phyloP scores from a whole-genome alignment of 83 land plant species.

The Larix sibirica region DNA sequence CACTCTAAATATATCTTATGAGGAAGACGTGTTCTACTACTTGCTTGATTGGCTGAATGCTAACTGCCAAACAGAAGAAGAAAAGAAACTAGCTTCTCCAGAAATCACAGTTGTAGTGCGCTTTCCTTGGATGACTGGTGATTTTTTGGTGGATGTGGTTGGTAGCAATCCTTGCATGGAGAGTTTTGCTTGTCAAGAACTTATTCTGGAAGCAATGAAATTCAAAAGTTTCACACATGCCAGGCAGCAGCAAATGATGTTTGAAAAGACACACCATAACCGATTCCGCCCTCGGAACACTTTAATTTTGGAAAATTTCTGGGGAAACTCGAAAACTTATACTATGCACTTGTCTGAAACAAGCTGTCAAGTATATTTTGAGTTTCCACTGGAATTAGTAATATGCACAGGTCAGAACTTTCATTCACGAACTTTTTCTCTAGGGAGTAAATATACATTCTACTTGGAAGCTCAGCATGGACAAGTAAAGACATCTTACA shows the following conservation, averaged over 20 bases:
- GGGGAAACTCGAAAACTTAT: conserved; percentile 47
- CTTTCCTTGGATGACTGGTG: conserved; percentile 50
- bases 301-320: conserved; percentile 39
- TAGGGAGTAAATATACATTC: conserved; percentile 31
- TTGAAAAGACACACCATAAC: conserved; percentile 39
- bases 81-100: conserved; percentile 24
- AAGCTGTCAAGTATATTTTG: conserved; percentile 43
- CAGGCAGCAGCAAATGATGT: conserved; percentile 45
- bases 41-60: conserved; percentile 39
- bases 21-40: conserved; percentile 39
- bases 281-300: conserved; percentile 49
- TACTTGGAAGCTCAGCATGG: conserved; percentile 40
- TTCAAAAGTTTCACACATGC: conserved; percentile 47
- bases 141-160: conserved; percentile 38
- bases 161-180: conserved; percentile 27
- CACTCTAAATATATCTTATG: conserved; percentile 31
- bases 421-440: conserved; percentile 33
- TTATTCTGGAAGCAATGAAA: conserved; percentile 40
- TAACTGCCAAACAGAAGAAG: conserved; percentile 24
- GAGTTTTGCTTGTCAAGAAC: conserved; percentile 35
- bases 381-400: conserved; percentile 47
- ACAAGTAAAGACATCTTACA: conserved; percentile 29
- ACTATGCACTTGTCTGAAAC: conserved; percentile 22
- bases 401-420: conserved; percentile 49
- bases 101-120: conserved; percentile 34